Evolutionary conservation across 208 protist species (phyloP).

Genomic region (Crithidia acanthocephali): DNA sequence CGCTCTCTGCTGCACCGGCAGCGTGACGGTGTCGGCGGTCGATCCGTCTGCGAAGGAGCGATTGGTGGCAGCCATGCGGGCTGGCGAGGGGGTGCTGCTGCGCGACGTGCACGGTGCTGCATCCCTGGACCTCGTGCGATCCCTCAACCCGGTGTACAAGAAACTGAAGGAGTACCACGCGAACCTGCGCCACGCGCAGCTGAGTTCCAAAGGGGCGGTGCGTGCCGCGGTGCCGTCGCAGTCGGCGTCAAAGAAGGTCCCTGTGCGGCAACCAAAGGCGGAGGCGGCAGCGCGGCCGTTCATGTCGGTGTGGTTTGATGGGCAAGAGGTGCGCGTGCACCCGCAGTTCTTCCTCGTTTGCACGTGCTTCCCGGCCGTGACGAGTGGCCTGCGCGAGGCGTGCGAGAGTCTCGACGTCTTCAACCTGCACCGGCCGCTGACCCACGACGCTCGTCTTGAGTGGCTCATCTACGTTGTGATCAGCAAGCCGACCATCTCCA

Average conservation of each 20-base stretch:
- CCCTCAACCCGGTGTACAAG: conserved; percentile 28
- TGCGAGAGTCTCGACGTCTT: conserved; percentile 36
- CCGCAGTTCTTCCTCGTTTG: conserved; percentile 66
- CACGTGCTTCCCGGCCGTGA: conserved; percentile 39
- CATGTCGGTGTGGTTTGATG: conserved; percentile 36
- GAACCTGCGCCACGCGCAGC: neutral
- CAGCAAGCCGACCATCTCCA: conserved; percentile 20
- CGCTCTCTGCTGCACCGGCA: conserved; percentile 48
- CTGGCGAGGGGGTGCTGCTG: conserved; percentile 72
- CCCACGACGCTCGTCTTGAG: conserved; percentile 10
- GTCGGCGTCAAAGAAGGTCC: neutral
- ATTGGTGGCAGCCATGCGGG: conserved; percentile 50
- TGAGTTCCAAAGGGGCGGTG: neutral
- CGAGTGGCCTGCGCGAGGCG: conserved; percentile 14
- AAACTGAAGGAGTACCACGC: conserved; percentile 26
- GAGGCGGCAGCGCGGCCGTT: conserved; percentile 5
- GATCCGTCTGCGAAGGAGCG: conserved; percentile 43
- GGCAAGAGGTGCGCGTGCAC: conserved; percentile 51
- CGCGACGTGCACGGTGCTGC: conserved; percentile 52
- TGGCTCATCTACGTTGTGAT: conserved; percentile 25
- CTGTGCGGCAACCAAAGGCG: neutral
- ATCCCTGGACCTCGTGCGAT: conserved; percentile 35
- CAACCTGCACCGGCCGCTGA: conserved; percentile 29
- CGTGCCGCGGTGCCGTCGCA: neutral
- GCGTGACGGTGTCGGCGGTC: conserved; percentile 55